These are phyloP conservation scores for Craspedostauros australis DNA, from an alignment of 108 stramenopile genomes.

Conservation along the genomic window DNA sequence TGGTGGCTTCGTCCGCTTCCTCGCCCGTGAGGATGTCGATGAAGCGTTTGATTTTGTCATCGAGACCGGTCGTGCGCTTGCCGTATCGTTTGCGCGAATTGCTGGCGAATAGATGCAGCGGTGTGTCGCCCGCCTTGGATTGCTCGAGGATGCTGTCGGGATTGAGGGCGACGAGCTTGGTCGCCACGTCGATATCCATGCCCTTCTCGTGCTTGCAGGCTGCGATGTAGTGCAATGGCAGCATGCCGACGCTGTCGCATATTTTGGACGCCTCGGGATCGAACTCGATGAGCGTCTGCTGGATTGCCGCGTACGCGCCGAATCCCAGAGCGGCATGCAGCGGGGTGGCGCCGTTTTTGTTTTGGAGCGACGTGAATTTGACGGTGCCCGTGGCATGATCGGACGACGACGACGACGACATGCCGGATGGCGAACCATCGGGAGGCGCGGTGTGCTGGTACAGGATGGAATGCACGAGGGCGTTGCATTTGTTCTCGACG, in stretches of 20 bases:
- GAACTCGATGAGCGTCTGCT: conserved; percentile 30
- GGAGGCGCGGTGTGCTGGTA: too few relatives aligned
- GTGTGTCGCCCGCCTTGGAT: conserved; percentile 49
- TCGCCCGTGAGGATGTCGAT: conserved; percentile 15
- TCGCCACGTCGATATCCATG: too few relatives aligned
- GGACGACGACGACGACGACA: too few relatives aligned
- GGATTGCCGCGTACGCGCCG: conserved; percentile 37
- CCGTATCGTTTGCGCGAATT: conserved; percentile 5
- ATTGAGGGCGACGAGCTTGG: too few relatives aligned
- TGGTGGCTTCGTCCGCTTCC: background rate
- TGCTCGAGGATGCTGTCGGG: conserved; percentile 24
- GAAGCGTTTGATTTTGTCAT: conserved; percentile 1
- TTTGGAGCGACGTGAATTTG: conserved; percentile 15
- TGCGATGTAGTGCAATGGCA: conserved; percentile 56
- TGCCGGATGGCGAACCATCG: too few relatives aligned
- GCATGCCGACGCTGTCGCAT: conserved; percentile 40
- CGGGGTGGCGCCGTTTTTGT: conserved; percentile 29
- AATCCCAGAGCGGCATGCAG: conserved; percentile 47
- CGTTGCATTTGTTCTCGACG: too few relatives aligned
- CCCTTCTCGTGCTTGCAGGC: too few relatives aligned
- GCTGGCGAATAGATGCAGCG: conserved; percentile 47
- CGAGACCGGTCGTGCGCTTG: background rate
- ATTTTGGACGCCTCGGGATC: conserved; percentile 19
- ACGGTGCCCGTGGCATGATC: too few relatives aligned
- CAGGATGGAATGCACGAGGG: too few relatives aligned